phyloP scores from a whole-genome alignment of 495 filamentous ascomycete genomes.

The Lasiosphaeria ovina region DNA sequence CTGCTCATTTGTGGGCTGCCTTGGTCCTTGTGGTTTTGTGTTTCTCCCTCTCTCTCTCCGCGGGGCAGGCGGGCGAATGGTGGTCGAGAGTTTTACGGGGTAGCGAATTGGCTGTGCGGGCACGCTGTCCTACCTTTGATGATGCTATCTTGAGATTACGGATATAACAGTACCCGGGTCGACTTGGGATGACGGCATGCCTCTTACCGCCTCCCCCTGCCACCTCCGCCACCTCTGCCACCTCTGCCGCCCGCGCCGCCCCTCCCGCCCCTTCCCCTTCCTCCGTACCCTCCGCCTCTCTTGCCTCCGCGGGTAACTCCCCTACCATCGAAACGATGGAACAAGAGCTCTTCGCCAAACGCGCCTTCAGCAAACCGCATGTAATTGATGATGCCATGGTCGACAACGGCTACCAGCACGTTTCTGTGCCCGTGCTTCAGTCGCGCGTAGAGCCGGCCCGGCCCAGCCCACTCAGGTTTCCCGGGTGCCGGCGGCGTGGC shows the following conservation, averaged over 20 bases:
- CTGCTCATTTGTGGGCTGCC: too few species aligned
- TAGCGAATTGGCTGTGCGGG: too few species aligned
- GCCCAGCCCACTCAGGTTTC: slow-evolving; percentile 45
- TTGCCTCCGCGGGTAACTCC: slow-evolving; percentile 36
- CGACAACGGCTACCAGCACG: slow-evolving; percentile 82
- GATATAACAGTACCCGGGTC: background rate
- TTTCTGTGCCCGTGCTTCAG: slow-evolving; percentile 82
- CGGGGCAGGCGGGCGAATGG: too few species aligned
- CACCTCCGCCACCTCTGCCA: slow-evolving; percentile 15
- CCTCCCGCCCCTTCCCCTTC: slow-evolving; percentile 29
- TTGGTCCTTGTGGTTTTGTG: too few species aligned
- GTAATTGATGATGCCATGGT: slow-evolving; percentile 86
- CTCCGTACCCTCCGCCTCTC: slow-evolving; percentile 37
- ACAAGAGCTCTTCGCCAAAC: slow-evolving; percentile 74
- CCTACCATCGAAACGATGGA: slow-evolving; percentile 46
- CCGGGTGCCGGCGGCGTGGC: slow-evolving; percentile 65
- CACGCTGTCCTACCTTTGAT: too few species aligned
- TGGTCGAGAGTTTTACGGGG: too few species aligned
- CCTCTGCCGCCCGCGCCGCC: slow-evolving; percentile 39
- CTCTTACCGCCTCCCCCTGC: background rate
- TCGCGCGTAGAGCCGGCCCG: slow-evolving; percentile 55
- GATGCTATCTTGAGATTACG: too few species aligned
- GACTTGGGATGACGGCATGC: background rate
- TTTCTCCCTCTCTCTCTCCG: too few species aligned
- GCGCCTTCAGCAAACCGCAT: slow-evolving; percentile 73